Evolutionary conservation across 148 eudicot genomes (phyloP), one percentile per base, ranked within the genome.

Genomic region (Camellia japonica): DNA sequence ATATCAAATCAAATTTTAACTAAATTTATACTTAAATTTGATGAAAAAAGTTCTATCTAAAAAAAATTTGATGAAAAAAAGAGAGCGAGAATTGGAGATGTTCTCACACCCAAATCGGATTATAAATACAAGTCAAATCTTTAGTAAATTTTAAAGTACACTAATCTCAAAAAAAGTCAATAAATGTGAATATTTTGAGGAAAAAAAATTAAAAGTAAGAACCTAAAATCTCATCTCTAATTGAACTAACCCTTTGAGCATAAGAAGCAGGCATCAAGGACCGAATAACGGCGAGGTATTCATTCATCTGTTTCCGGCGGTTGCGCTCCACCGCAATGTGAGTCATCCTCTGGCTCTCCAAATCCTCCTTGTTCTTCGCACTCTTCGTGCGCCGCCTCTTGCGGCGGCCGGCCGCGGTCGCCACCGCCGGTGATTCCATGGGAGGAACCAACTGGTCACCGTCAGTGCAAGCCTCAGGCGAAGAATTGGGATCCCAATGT

Each of bases 311-410:
- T 62, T 89, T 95, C 10, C 98, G 82, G 3, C 98, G 88, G 71
- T 95, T 95, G n/a, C 98, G 82, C 74, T 95, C 98, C 3, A 95
- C 97, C 0, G 93, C 89, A 80, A 95, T 95, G 86, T 95, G 98
- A 43, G 94, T 95, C 93, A 89, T 91, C 75, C 98, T 91, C 73
- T 95, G 98, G 47, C 84, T 89, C 85, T 95, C 98, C 65, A 93
- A 77, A 15, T 95, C 97, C 69, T 93, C 96, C 66, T 85, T 81
- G 71, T 95, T 91, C 87, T 95, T 95, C 44, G 84, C 49, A 30
- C 82, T 86, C 59, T 85, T 89, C 70, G 88, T 79, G 67, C 94
- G 71, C 46, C 90, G 79, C 79, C 88, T 83, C 82, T 86, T 84
- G 43, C 84, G 66, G 46, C 87, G 87, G 16, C 86, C 79, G 2